Base-by-base conservation (phyloP, 225 moss, liverwort and hornwort species). In the Polytrichum formosum region DNA sequence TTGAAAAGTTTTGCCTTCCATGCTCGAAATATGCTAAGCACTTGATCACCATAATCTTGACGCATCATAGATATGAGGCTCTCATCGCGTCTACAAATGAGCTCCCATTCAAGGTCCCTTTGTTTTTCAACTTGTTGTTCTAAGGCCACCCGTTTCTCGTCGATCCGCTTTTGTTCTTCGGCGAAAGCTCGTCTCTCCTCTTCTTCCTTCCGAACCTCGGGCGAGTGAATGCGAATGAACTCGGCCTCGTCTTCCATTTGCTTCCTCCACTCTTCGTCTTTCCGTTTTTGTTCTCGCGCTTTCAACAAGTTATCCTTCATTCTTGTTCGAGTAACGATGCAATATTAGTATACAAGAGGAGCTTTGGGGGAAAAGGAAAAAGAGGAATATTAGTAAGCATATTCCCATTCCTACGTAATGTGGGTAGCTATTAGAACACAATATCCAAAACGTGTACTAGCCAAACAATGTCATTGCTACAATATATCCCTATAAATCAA, bases 31-130 rank as follows among this genome's bases (percentile, higher is more conserved):
- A 68, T 73, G 62, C 56, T 3, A 3, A 69, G 26, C 21, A 84
- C 75, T 79, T 79, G 27, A 66, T 84, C 82, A 0, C 19, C 5
- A 20, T 84, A 88, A 67, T 84, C 75, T 77, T 80, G 82, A 2
- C n/a, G 53, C 87, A 84, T 79, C 6, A 73, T 28, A 0, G 71
- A 62, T 27, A 88, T 65, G 18, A 62, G 16, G 76, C 67, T 80
- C 7, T 68, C 62, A 28, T 88, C 82, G 7, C 69, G 71, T 29
- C 79, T 70, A 17, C 56, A 46, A 28, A 73, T 64, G 13, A 78
- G 59, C 53, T 54, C 56, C 1, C 20, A 65, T 33, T 84, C 82
- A 0, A 68, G 18, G 17, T 75, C 60, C 64, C 54, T 65, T 59
- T 72, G 61, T 53, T 70, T 70, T 0, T 77, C 71, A 8, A 77